Evolutionary conservation across 495 filamentous ascomycete genomes (phyloP).

Genomic region (Hypoxylon crocopeplum): DNA sequence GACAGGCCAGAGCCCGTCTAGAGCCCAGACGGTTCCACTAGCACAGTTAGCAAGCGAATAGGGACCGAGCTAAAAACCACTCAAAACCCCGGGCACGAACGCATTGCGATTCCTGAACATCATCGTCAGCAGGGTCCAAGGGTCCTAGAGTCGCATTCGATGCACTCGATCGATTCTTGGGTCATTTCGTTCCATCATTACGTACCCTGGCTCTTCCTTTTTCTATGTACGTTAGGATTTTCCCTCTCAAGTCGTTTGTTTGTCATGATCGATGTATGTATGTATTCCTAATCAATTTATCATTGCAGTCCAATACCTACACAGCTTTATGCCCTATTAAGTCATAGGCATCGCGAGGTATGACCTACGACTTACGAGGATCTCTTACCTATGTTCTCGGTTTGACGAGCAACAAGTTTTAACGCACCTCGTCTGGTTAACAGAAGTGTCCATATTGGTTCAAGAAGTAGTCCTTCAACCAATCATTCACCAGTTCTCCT

Average conservation of each 20-base stretch:
- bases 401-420: too few species aligned
- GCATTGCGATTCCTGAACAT: conserved; percentile 12
- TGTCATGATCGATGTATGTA: too few species aligned
- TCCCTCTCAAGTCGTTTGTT: neutral
- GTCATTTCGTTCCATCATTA: conserved; percentile 24
- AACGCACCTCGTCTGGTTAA: too few species aligned
- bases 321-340: too few species aligned
- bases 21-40: conserved; percentile 17
- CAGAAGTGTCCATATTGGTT: neutral
- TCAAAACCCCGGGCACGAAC: conserved; percentile 14
- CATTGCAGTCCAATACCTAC: too few species aligned
- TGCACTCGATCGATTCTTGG: conserved; percentile 31
- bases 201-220: conserved; percentile 26
- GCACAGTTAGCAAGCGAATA: conserved; percentile 16
- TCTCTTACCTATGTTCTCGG: too few species aligned
- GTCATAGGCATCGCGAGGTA: too few species aligned
- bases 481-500: conserved; percentile 22
- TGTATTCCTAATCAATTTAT: too few species aligned
- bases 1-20: too few species aligned
- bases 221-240: too few species aligned
- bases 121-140: conserved; percentile 12
- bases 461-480: neutral
- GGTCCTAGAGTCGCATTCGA: conserved; percentile 21
- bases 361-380: too few species aligned
- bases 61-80: conserved; percentile 15